Base-by-base conservation (phyloP, 768 basidiomycete genomes). In the Mycena galopus region DNA sequence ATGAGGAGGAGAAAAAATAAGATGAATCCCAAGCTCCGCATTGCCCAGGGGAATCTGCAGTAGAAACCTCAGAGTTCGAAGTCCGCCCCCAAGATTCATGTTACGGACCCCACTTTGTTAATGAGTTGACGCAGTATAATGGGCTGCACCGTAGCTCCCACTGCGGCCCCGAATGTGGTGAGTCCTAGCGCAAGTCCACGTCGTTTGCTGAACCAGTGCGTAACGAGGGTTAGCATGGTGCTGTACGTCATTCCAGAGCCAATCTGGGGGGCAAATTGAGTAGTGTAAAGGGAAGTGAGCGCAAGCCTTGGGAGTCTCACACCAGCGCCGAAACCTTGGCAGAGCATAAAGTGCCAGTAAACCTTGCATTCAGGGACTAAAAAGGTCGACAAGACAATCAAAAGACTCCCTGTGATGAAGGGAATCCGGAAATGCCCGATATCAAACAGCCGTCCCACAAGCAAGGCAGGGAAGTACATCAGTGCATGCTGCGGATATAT, bases 281-380 rank as follows among this genome's bases (percentile, higher is more conserved):
- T 6, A 12, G 14, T 44, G 12, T 17, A 19, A 19, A 8, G 21
- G 8, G 30, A 19, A 19, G 19, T 21, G 8, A 55, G 17, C n/a
- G n/a, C n/a, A n/a, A n/a, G n/a, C n/a, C 8, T 21, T 27, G 4
- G 17, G 5, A 58, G 51, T n/a, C 86, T 64, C 37, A 89, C 86
- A 32, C 90, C 90, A 9, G 86, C 71, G 1, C 84, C 86, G n/a
- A 91, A 65, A 1, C 89, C 90, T 73, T 91, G 90, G 37, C 83
- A 88, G 9, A 91, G 83, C 50, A 91, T 76, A 68, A 90, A 87
- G n/a, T 91, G 89, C 90, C 89, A 91, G 74, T 87, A 91, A 37
- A 80, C 66, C 19, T 77, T 88, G 72, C 90, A 91, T 78, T 90
- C 82, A 2, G 88, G 89, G 1, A 83, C 77, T 19, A 91, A 78